phyloP scores from a whole-genome alignment of 495 filamentous ascomycete genomes.

The Tuber brumale region DNA sequence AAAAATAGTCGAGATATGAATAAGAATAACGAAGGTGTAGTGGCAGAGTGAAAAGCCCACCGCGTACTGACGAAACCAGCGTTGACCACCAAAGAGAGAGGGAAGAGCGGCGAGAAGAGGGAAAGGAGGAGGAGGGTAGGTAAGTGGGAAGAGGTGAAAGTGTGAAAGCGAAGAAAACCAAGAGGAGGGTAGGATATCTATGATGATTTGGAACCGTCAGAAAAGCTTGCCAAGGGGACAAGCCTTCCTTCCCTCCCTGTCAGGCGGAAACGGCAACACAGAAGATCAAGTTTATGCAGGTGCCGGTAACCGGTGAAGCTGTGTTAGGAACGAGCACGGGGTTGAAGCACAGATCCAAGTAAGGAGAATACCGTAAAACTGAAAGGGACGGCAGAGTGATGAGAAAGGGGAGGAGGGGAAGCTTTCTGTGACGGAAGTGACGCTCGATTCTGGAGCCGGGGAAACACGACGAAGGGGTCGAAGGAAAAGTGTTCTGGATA shows the following conservation, averaged over 20 bases:
- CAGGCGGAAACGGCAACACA: neutral
- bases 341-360: neutral
- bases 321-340: neutral
- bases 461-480: neutral
- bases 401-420: neutral
- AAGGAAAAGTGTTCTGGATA: conserved; percentile 11
- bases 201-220: neutral
- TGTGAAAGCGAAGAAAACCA: neutral
- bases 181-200: conserved; percentile 1
- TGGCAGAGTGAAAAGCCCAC: conserved; percentile 6
- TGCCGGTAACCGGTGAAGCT: neutral
- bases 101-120: conserved; percentile 6
- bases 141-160: conserved; percentile 8
- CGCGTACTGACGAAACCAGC: conserved; percentile 10
- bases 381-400: neutral
- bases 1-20: conserved; percentile 9
- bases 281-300: neutral
- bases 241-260: neutral
- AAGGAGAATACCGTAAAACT: neutral
- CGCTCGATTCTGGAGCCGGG: neutral
- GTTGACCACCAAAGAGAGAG: conserved; percentile 1
- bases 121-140: conserved; percentile 3
- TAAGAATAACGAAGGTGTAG: conserved; percentile 11
- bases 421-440: neutral
- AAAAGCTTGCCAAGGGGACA: neutral